Evolutionary conservation across 1,284 basidiomycete genomes (phyloP).

Genomic region (Papiliotrema fonsecae): DNA sequence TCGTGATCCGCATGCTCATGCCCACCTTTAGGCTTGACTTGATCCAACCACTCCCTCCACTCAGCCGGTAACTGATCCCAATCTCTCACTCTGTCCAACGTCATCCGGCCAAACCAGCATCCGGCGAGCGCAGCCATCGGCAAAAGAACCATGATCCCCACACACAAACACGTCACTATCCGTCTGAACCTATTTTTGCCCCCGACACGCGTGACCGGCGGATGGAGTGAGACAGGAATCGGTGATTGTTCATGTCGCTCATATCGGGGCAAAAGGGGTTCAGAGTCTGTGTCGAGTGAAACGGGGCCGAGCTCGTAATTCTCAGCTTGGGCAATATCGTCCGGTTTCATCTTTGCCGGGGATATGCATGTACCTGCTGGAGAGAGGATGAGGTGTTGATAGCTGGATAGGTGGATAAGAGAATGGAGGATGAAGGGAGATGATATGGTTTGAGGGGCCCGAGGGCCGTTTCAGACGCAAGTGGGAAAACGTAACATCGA

Average conservation of each 20-base stretch:
- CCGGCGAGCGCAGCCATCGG: constrained; percentile 19
- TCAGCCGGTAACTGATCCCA: constrained; percentile 36
- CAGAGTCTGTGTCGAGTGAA: constrained; percentile 12
- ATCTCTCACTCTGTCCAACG: constrained; percentile 17
- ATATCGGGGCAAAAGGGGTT: constrained; percentile 43
- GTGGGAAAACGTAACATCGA: no score
- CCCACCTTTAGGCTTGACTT: constrained; percentile 13
- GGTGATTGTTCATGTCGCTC: constrained; percentile 7
- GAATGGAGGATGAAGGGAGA: no score
- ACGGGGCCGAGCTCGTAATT: constrained; percentile 29
- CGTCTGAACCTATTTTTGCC: constrained; percentile 5
- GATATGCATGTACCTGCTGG: no score
- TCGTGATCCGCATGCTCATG: constrained; percentile 27
- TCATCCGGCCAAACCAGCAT: constrained; percentile 22
- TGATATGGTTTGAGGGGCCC: no score
- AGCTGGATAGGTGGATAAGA: no score
- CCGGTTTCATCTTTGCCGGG: no score
- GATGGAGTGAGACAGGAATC: not conserved
- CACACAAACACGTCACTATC: constrained; percentile 22
- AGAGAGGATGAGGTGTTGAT: no score
- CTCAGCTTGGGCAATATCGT: constrained; percentile 7
- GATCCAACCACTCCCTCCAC: constrained; percentile 34
- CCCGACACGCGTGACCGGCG: constrained; percentile 6
- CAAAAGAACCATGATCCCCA: constrained; percentile 23
- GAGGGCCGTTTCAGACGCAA: no score